Conservation (phyloP, 2,329 filamentous ascomycete species). For the Trematosphaeria pertusa region DNA sequence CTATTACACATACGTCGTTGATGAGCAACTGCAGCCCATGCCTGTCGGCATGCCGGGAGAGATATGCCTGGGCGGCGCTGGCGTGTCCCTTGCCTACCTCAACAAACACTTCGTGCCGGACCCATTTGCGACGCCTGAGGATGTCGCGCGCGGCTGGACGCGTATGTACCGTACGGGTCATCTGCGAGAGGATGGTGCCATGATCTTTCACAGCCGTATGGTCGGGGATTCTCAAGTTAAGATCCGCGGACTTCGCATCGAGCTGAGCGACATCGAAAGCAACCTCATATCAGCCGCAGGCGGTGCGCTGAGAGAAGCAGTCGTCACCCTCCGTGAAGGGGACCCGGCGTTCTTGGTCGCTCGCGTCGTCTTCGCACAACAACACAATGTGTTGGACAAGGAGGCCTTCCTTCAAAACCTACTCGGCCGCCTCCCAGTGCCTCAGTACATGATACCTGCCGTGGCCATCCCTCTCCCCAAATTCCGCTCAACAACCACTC, state of each 20-base stretch:
- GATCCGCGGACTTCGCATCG: conserved; percentile 49
- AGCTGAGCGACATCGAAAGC: conserved; percentile 49
- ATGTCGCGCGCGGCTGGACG: conserved; percentile 21
- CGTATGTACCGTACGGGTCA: conserved; percentile 52
- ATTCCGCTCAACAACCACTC: conserved; percentile 16
- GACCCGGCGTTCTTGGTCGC: conserved; percentile 41
- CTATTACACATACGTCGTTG: too few species aligned
- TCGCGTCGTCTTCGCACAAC: conserved; percentile 39
- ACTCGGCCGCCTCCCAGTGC: conserved; percentile 36
- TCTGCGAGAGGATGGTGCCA: conserved; percentile 42
- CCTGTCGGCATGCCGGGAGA: conserved; percentile 53
- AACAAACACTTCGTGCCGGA: conserved; percentile 25
- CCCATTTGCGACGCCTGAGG: conserved; percentile 1
- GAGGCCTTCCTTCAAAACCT: conserved; percentile 21
- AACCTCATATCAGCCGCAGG: conserved; percentile 34
- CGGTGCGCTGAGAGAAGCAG: conserved; percentile 31
- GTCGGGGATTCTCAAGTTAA: conserved; percentile 27
- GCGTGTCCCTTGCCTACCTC: too few species aligned
- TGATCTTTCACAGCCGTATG: conserved; percentile 33
- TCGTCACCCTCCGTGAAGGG: conserved; percentile 29
- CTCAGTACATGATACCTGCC: conserved; percentile 37
- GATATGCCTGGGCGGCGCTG: too few species aligned
- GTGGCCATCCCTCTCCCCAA: conserved; percentile 6
- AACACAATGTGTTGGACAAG: conserved; percentile 2
- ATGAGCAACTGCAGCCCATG: too few species aligned